These are phyloP conservation scores for Ambispora gerdemannii DNA, from an alignment of 192 early-diverging fungal species.

Conservation along the genomic window DNA sequence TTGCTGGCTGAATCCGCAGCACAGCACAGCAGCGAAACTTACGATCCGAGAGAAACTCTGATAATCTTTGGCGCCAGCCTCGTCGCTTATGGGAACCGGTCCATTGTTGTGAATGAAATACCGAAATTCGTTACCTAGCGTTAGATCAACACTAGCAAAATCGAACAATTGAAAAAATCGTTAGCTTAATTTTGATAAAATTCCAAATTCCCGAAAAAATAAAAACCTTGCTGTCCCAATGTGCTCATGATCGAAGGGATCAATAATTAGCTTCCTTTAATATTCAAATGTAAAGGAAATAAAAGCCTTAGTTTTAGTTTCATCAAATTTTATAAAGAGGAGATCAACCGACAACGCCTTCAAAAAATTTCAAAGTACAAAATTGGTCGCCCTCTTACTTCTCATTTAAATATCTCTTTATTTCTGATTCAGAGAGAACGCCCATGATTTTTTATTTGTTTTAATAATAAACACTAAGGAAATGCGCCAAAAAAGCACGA, in stretches of 20 bases:
- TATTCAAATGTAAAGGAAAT: not conserved
- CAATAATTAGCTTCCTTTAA: slow-evolving; percentile 25
- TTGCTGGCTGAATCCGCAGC: too few species aligned
- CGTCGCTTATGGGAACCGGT: slow-evolving; percentile 24
- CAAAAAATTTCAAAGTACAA: not conserved
- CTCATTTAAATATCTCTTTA: slow-evolving; percentile 20
- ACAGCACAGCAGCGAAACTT: too few species aligned
- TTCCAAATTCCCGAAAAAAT: too few species aligned
- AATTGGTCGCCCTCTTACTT: slow-evolving; percentile 2
- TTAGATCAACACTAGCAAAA: slow-evolving; percentile 15
- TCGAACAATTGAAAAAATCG: not conserved
- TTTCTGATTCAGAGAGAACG: slow-evolving; percentile 21
- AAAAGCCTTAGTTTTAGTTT: not conserved
- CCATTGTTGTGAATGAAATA: slow-evolving; percentile 29
- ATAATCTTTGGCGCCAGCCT: slow-evolving; percentile 27
- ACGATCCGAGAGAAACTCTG: slow-evolving; percentile 27
- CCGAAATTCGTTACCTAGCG: slow-evolving; percentile 26
- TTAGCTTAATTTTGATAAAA: not conserved
- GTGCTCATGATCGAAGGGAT: slow-evolving; percentile 7
- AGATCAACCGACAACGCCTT: not conserved
- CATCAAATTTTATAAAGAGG: too few species aligned
- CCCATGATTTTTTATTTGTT: slow-evolving; percentile 20
- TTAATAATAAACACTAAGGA: too few species aligned
- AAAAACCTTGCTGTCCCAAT: slow-evolving; percentile 24
- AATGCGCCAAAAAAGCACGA: too few species aligned